phyloP scores from a whole-genome alignment of 2,329 filamentous ascomycete genomes.

The Phyllosticta citribraziliensis region DNA sequence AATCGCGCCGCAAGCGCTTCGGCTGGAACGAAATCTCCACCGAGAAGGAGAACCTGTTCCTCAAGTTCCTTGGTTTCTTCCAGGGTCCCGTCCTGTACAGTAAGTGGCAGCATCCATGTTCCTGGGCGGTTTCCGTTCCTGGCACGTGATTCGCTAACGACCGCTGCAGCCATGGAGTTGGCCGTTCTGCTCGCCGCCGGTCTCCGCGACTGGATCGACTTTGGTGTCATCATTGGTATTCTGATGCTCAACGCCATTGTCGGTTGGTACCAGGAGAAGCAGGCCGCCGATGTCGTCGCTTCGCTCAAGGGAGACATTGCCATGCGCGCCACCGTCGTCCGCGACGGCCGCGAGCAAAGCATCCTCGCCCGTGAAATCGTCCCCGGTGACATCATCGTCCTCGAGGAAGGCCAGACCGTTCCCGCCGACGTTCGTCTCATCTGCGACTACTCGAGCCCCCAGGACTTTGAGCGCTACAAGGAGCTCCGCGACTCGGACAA shows the following conservation, averaged over 20 bases:
- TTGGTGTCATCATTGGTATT: slow-evolving; percentile 70
- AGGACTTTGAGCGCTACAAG: slow-evolving; percentile 58
- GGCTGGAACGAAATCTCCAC: slow-evolving; percentile 64
- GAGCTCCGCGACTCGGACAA: slow-evolving; percentile 48
- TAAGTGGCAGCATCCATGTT: slow-evolving; percentile 33
- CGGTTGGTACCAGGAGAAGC: slow-evolving; percentile 75
- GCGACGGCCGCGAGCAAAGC: slow-evolving; percentile 56
- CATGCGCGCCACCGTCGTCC: slow-evolving; percentile 60
- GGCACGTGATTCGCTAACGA: slow-evolving; percentile 11
- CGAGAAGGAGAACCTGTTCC: slow-evolving; percentile 66
- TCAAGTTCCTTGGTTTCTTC: slow-evolving; percentile 69
- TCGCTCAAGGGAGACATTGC: slow-evolving; percentile 69
- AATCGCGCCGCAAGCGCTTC: slow-evolving; percentile 53
- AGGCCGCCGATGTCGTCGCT: slow-evolving; percentile 67
- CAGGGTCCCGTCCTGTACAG: slow-evolving; percentile 67
- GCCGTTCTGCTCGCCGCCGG: slow-evolving; percentile 64
- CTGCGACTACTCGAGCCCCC: slow-evolving; percentile 59
- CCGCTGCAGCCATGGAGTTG: slow-evolving; percentile 58
- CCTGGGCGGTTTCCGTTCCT: neutral
- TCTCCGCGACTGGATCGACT: slow-evolving; percentile 67
- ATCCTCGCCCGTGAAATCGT: slow-evolving; percentile 67
- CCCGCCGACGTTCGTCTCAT: slow-evolving; percentile 63
- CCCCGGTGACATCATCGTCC: slow-evolving; percentile 63
- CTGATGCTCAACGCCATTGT: slow-evolving; percentile 64
- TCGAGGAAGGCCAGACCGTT: slow-evolving; percentile 63